Percentiles rank a stretch among this genome's conserved stretches.
These are phyloP conservation scores for Ajuga chamaepitys DNA, from an alignment of 257 asterid genomes.

Conservation along the genomic window DNA sequence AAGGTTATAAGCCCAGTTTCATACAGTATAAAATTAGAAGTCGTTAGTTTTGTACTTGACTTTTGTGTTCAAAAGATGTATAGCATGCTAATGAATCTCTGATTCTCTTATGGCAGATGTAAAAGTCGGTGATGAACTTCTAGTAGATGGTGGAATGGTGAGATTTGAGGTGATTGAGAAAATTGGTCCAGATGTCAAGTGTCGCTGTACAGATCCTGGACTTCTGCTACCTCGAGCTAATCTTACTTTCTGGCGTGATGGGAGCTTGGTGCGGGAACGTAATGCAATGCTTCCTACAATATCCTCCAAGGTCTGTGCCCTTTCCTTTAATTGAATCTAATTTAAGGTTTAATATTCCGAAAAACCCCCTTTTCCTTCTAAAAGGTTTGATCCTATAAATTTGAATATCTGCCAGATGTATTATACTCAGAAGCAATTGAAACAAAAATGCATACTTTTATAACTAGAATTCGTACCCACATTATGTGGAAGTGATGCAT, in stretches of 20 bases:
- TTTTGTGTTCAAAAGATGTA: background rate
- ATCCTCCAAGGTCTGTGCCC: slow-evolving; percentile 69
- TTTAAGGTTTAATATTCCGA: background rate
- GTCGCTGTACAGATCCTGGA: slow-evolving; percentile 94
- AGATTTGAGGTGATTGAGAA: slow-evolving; percentile 95
- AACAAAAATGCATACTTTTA: background rate
- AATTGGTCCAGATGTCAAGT: slow-evolving; percentile 97
- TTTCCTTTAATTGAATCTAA: background rate
- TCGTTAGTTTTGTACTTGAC: slow-evolving; percentile 1
- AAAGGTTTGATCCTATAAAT: background rate
- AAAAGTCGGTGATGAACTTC: slow-evolving; percentile 83
- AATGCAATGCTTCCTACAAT: slow-evolving; percentile 98
- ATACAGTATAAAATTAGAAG: background rate
- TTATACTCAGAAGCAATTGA: background rate
- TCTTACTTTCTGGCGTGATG: slow-evolving; percentile 94
- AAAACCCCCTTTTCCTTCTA: background rate
- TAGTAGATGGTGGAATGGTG: slow-evolving; percentile 99
- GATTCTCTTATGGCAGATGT: slow-evolving; percentile 50
- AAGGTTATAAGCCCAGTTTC: slow-evolving; percentile 46
- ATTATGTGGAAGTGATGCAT: background rate
- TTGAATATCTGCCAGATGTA: background rate
- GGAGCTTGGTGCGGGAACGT: slow-evolving; percentile 91
- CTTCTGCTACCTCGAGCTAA: slow-evolving; percentile 94
- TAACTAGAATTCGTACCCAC: background rate
- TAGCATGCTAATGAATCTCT: slow-evolving; percentile 8